Percentiles rank a stretch among this genome's conserved stretches.
phyloP scores from a whole-genome alignment of 1,284 basidiomycete genomes.

The Macrocystidia cucumis region DNA sequence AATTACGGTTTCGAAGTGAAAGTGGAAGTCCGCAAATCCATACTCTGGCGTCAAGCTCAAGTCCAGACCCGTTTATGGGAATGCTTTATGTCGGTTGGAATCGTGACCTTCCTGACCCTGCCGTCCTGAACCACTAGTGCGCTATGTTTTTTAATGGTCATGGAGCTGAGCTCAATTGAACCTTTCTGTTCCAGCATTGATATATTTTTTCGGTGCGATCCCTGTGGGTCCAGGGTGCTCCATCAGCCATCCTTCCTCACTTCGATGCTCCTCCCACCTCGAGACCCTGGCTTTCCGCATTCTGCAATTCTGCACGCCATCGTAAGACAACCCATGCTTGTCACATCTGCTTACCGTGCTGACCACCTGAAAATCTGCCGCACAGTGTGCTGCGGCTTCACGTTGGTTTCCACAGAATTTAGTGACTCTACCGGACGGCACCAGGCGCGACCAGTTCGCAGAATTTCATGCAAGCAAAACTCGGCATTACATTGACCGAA shows the following conservation, averaged over 20 bases:
- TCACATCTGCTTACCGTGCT: conserved; percentile 9
- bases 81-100: conserved; percentile 74
- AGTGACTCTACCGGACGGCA: conserved; percentile 60
- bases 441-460: conserved; percentile 69
- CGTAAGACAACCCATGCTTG: conserved; percentile 25
- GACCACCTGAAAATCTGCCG: too few species aligned
- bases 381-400: conserved; percentile 75
- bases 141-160: conserved; percentile 18
- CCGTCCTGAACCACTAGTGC: conserved; percentile 66
- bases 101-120: conserved; percentile 69
- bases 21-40: conserved; percentile 44
- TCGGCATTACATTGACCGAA: conserved; percentile 76
- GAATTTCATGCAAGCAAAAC: conserved; percentile 81
- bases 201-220: conserved; percentile 76
- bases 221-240: conserved; percentile 72
- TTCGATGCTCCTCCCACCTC: conserved; percentile 67
- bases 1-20: conserved; percentile 35
- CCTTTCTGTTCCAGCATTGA: conserved; percentile 46
- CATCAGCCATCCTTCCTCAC: conserved; percentile 74
- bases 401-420: conserved; percentile 70
- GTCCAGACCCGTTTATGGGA: conserved; percentile 47
- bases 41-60: conserved; percentile 24
- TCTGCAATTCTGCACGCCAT: conserved; percentile 79
- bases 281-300: conserved; percentile 74
- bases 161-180: conserved; percentile 7